Evolutionary conservation across 2,329 filamentous ascomycete species (phyloP), one percentile per base, ranked within the genome.

Genomic region (Hypoxylon sp.): DNA sequence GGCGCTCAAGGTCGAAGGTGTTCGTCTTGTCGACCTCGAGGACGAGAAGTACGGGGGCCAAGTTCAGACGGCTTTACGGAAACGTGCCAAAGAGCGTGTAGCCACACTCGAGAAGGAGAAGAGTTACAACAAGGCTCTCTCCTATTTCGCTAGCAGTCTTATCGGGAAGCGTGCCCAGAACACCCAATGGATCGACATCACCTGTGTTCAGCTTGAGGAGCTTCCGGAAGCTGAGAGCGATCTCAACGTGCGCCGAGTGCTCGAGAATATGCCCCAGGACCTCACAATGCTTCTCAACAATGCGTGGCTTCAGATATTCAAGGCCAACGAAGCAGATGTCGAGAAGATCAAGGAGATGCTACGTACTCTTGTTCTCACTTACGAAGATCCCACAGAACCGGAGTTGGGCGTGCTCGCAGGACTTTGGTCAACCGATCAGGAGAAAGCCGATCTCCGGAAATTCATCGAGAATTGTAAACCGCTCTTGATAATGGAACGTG

Each of bases 121-220:
- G 48, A 72, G 73, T 0, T 78, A 78, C 51, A 78, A 75, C 52
- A 76, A 73, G 45, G 77, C 77, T 1, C 68, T 78, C 1, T 68
- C 74, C 3, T 78, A 78, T 54, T 78, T 76, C 51, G 75, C 74
- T 0, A 75, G 74, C 31, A 78, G 76, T 47, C 64, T 78, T 2
- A 76, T 78, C 4, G 77, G 76, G 0, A 75, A 70, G 29, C 69
- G 77, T 26, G 77, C 77, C 0, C 75, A 77, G 6, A 78, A 77
- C 45, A 77, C 74, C 0, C 75, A 77, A 23, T 78, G 77, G 77
- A 77, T 78, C 23, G 76, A 78, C 21, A 77, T 78, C 2, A 75
- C 76, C 1, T 76, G 73, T 26, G 72, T 77, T 46, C 75, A 77
- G 18, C 71, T 78, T 1, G 67, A 73, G n/a, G 74, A 76, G 15